Base-by-base conservation (phyloP, 371 early-diverging fungal species). In the Mucor piriformis region DNA sequence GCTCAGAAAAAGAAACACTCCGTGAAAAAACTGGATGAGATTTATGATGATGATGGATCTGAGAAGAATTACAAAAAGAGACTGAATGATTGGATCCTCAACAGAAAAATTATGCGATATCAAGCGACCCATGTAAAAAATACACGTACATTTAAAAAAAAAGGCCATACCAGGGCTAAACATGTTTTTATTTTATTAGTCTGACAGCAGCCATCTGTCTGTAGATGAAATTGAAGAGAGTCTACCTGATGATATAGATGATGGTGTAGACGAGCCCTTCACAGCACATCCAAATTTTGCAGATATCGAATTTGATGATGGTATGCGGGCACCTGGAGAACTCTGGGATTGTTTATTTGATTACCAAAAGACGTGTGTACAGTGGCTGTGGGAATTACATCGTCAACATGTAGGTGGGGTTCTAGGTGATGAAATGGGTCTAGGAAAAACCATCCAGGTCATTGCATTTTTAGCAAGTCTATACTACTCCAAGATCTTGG, bases 351-450 rank as follows among this genome's bases (percentile, higher is more conserved):
- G 83, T 23, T 77, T 99, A 6, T 94, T 97, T 69, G 92, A 91
- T 27, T 97, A 99, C 76, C 99, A 99, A 77, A 82, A 85, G 63
- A 91, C 92, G 33, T 85, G 87, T 43, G 72, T 93, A 5, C 79
- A 85, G 43, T 99, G 99, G 99, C 74, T 99, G 50, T 92, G 89
- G 87, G 93, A 95, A 56, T 75, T 97, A 29, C 90, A 95, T 67
- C 76, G 79, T 32, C 92, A 94, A 63, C 83, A 90, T 44, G 91
- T 89, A 0, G 99, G 99, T 1, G 99, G 99, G 0, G 91, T 99
- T 25, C 73, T 98, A 23, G 98, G 97, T n/a, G 99, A 99, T 75
- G 98, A 99, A 73, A 97, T 99, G 96, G 98, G 99, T 0, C 70
- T 98, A 1, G 99, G 99, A 10, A 99, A 99, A 68, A 99, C 99